Conservation (phyloP, 2,329 filamentous ascomycete genomes). For the Curvularia verruculosa region DNA sequence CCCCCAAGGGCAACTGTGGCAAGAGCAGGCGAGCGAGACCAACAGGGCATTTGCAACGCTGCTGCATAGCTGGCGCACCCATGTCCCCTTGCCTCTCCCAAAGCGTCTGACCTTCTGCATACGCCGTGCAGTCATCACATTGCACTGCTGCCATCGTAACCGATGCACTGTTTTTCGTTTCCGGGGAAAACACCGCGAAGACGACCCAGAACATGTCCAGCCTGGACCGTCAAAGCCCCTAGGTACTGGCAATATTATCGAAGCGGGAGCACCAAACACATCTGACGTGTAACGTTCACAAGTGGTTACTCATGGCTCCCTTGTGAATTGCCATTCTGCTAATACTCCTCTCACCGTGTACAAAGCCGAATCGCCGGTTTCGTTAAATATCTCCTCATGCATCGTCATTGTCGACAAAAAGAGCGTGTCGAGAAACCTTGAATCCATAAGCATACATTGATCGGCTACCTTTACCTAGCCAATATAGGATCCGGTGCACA, state of each 20-base stretch:
- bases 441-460: neutral
- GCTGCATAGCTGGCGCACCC: conserved; percentile 2
- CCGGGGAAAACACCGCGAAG: neutral
- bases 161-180: neutral
- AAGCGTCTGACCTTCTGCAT: neutral
- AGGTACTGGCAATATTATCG: neutral
- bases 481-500: neutral
- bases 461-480: neutral
- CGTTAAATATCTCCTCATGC: neutral
- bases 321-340: neutral
- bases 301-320: neutral
- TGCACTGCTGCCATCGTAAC: neutral
- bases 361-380: neutral
- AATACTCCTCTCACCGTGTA: neutral
- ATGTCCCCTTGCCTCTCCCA: neutral
- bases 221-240: neutral
- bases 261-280: neutral
- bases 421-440: neutral
- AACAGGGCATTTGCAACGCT: conserved; percentile 7
- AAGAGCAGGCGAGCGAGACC: conserved; percentile 8
- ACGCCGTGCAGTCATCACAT: neutral
- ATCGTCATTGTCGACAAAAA: neutral
- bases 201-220: neutral
- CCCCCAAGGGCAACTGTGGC: neutral
- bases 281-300: neutral